A percentile compares a stretch with the other conserved stretches of the same genome.
These are phyloP conservation scores for Ogataea glucozyma DNA, from an alignment of 805 yeast species.

Conservation along the genomic window DNA sequence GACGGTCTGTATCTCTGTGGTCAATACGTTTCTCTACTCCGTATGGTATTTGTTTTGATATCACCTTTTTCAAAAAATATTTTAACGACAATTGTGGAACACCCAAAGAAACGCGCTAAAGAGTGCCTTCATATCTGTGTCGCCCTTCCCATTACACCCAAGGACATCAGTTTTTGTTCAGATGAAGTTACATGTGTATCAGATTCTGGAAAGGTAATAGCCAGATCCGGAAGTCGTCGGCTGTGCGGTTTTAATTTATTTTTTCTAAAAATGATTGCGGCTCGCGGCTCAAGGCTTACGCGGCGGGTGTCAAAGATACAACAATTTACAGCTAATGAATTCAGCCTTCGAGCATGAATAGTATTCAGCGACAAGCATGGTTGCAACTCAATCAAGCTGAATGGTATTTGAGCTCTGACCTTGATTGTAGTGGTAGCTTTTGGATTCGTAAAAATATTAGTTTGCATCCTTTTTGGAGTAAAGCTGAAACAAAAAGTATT, in stretches of 20 bases:
- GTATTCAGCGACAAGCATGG: too few relatives aligned
- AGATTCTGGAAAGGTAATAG: constrained; percentile 14
- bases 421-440: too few relatives aligned
- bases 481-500: too few relatives aligned
- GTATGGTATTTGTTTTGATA: not conserved
- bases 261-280: not conserved
- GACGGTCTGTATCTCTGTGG: not conserved
- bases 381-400: too few relatives aligned
- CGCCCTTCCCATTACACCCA: not conserved
- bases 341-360: too few relatives aligned
- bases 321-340: too few relatives aligned
- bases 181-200: constrained; percentile 15
- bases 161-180: not conserved
- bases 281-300: not conserved
- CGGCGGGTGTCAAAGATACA: too few relatives aligned
- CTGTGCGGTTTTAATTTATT: constrained; percentile 1
- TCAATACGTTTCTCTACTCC: not conserved
- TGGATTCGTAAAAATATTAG: too few relatives aligned
- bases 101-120: not conserved
- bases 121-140: not conserved
- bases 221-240: not conserved
- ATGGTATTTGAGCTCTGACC: too few relatives aligned
- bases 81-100: not conserved
- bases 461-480: too few relatives aligned
- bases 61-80: not conserved